These are phyloP conservation scores for Aspergillus pseudoviridinutans DNA, from an alignment of 2,329 filamentous ascomycete genomes.

Conservation along the genomic window DNA sequence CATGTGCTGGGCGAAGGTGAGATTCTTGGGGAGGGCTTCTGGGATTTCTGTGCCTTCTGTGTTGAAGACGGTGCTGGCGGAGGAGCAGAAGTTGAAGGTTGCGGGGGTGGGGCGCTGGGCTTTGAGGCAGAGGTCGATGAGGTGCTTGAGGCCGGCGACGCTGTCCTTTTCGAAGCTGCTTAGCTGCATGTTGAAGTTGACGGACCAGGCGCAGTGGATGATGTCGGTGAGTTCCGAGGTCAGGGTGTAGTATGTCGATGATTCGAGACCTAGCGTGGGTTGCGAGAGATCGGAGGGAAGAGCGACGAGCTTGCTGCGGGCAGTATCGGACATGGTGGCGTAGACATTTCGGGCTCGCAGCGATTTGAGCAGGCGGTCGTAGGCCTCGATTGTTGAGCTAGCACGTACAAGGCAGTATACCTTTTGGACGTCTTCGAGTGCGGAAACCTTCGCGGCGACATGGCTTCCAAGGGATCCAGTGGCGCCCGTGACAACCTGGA, in stretches of 20 bases:
- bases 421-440: conserved; percentile 33
- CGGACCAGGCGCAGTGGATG: conserved; percentile 62
- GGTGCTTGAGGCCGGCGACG: conserved; percentile 47
- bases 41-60: conserved; percentile 24
- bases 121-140: conserved; percentile 36
- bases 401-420: conserved; percentile 58
- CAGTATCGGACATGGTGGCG: conserved; percentile 11
- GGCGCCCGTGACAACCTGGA: conserved; percentile 55
- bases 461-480: conserved; percentile 64
- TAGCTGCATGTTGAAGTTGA: conserved; percentile 60
- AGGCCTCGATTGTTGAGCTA: conserved; percentile 38
- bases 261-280: conserved; percentile 46
- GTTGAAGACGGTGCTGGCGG: conserved; percentile 42
- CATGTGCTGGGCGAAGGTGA: conserved; percentile 38
- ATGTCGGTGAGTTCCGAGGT: conserved; percentile 46
- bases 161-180: conserved; percentile 53
- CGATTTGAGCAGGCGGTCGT: conserved; percentile 44
- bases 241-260: conserved; percentile 40
- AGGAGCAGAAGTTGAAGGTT: conserved; percentile 50
- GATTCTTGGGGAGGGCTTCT: conserved; percentile 31
- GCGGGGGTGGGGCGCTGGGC: conserved; percentile 28
- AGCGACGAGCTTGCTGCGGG: conserved; percentile 42
- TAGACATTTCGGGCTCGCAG: conserved; percentile 36
- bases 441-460: conserved; percentile 46
- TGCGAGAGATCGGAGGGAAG: conserved; percentile 48